Conservation (phyloP, 2,329 filamentous ascomycete genomes). For the Zymoseptoria tritici region DNA sequence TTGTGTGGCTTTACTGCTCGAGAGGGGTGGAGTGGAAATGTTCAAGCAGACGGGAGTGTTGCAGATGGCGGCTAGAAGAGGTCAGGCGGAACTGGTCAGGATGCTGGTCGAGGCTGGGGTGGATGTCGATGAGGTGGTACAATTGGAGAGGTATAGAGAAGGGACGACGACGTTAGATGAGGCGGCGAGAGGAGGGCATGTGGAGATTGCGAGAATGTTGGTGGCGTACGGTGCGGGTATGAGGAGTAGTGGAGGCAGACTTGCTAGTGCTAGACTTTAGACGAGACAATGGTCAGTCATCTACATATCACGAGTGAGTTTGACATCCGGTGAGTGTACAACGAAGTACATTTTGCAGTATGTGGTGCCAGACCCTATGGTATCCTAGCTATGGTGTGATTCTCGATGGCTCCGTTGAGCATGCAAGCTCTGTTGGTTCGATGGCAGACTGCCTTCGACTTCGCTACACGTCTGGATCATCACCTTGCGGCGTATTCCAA, state of each 20-base stretch:
- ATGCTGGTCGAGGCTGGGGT: conserved; percentile 7
- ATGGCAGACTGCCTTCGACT: no score
- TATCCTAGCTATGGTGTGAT: no score
- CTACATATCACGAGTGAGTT: no score
- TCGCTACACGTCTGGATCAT: no score
- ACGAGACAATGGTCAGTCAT: neutral
- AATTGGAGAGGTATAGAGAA: neutral
- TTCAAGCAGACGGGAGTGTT: conserved; percentile 10
- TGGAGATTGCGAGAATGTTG: neutral
- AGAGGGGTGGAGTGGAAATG: conserved; percentile 3
- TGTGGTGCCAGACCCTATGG: no score
- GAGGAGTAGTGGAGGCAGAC: neutral
- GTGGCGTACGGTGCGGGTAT: neutral
- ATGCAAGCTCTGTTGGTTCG: no score
- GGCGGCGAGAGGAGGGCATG: neutral
- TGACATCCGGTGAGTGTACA: no score
- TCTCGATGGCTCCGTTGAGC: no score
- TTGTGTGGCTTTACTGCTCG: conserved; percentile 8
- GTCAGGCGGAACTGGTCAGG: conserved; percentile 7
- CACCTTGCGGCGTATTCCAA: no score
- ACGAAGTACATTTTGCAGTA: no score
- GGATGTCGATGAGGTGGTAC: conserved; percentile 10
- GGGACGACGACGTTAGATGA: neutral
- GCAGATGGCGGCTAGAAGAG: conserved; percentile 12
- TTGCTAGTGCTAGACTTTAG: neutral